Evolutionary conservation across 169 alveolate species (phyloP), one percentile per base, ranked within the genome.

Genomic region (Plasmodium blacklocki): DNA sequence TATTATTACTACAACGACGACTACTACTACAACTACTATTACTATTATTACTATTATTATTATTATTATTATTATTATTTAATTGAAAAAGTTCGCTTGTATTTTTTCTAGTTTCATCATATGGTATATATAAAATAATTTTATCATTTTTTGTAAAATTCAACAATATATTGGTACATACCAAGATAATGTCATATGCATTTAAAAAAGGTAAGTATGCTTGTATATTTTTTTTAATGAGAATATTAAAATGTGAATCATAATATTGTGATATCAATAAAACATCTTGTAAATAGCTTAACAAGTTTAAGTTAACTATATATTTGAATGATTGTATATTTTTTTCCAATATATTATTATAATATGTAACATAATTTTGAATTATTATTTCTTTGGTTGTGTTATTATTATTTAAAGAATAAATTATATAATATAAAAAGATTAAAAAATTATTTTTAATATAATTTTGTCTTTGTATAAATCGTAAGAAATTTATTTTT

Each of bases 221-320:
- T 23, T 68, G 54, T 56, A 83, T 62, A 83, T 68, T 39, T 23
- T 73, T 47, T 83, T 83, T 83, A 70, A 83, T 21, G 9, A 70
- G 12, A 23, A 26, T 29, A 47, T 83, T 70, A 9, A 83, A 56
- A 8, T 83, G 11, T 14, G 14, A 3, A 50, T 67, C 49, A 21
- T 56, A 83, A 54, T 68, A 83, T 3, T 73, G 21, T 3, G 21
- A 54, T 14, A 32, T 70, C 58, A 83, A 29, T n/a, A 70, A 83
- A 0, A 83, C 23, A 68, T 70, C 18, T 45, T 83, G 86, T 21
- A 83, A 19, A 1, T 18, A 23, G 18, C 49, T 73, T 71, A 83
- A n/a, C 23, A 59, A 68, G 26, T 83, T 49, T 56, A 29, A 21
- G 21, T 47, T 45, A 23, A 18, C 71, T 9, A 56, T 11, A n/a